These are phyloP conservation scores for Saksenaea vasiformis DNA, from an alignment of 371 early-diverging fungal species.

Conservation along the genomic window DNA sequence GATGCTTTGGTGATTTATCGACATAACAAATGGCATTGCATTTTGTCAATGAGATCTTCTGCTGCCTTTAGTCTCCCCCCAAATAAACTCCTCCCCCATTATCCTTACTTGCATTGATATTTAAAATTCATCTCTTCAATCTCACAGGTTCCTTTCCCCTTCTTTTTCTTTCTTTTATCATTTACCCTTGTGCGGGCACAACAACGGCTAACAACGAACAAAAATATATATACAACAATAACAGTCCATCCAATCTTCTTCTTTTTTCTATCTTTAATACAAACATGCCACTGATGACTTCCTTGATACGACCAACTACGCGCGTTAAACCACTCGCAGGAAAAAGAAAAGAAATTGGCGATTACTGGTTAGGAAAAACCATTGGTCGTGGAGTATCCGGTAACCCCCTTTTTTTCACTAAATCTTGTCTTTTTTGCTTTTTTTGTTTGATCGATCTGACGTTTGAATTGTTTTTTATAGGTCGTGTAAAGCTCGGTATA, in stretches of 20 bases:
- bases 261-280: conserved; percentile 6
- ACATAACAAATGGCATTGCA: not conserved
- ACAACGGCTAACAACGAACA: not conserved
- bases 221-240: not conserved
- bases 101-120: conserved; percentile 4
- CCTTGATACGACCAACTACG: conserved; percentile 12
- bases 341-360: conserved; percentile 53
- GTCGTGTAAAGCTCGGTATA: conserved; percentile 76
- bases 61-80: not conserved
- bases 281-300: conserved; percentile 18
- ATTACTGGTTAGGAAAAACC: conserved; percentile 75
- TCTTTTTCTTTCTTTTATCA: not conserved
- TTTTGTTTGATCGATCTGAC: conserved; percentile 1
- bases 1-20: conserved; percentile 1
- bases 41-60: not conserved
- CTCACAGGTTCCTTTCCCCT: not conserved
- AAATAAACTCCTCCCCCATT: not conserved
- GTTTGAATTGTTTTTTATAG: conserved; percentile 35
- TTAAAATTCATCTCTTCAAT: not conserved
- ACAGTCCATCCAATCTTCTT: too few relatives aligned
- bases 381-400: conserved; percentile 83
- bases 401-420: conserved; percentile 22
- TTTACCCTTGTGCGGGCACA: conserved; percentile 4
- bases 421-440: conserved; percentile 13
- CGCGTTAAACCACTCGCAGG: not conserved